phyloP scores from a whole-genome alignment of 2,329 filamentous ascomycete genomes.

The Knufia petricola region DNA sequence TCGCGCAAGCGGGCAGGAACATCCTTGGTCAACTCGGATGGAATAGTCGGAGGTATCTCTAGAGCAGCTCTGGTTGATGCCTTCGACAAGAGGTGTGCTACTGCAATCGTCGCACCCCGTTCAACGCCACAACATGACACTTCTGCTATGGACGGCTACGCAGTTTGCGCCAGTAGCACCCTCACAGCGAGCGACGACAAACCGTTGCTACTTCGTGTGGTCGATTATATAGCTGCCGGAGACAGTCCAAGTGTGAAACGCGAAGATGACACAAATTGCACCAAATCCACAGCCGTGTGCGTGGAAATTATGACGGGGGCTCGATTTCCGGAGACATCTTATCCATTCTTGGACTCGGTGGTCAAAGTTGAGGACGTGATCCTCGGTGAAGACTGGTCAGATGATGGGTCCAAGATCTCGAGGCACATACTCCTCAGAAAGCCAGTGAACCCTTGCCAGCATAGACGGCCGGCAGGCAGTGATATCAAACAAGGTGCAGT shows the following conservation, averaged over 20 bases:
- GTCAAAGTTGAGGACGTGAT: slow-evolving; percentile 21
- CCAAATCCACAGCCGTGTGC: slow-evolving; percentile 13
- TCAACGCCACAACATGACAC: slow-evolving; percentile 24
- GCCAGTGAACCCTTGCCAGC: slow-evolving; percentile 14
- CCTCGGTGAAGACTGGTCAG: not conserved
- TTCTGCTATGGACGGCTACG: slow-evolving; percentile 27
- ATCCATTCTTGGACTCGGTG: slow-evolving; percentile 16
- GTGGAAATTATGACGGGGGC: slow-evolving; percentile 28
- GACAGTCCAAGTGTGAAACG: slow-evolving; percentile 8
- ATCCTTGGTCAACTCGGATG: too few species aligned
- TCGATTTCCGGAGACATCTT: slow-evolving; percentile 20
- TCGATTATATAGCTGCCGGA: slow-evolving; percentile 18
- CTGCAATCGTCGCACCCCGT: slow-evolving; percentile 4
- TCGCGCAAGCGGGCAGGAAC: too few species aligned
- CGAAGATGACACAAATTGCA: not conserved
- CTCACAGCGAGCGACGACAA: slow-evolving; percentile 14
- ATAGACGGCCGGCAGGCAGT: slow-evolving; percentile 20
- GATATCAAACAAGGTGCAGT: slow-evolving; percentile 19
- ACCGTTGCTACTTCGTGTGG: slow-evolving; percentile 19
- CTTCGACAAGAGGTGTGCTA: not conserved
- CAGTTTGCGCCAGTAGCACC: slow-evolving; percentile 21
- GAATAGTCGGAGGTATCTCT: not conserved
- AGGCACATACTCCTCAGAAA: slow-evolving; percentile 16
- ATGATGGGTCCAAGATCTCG: not conserved
- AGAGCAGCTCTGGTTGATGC: not conserved